Evolutionary conservation across 2,329 filamentous ascomycete genomes (phyloP).

Genomic region (Alternaria solani): DNA sequence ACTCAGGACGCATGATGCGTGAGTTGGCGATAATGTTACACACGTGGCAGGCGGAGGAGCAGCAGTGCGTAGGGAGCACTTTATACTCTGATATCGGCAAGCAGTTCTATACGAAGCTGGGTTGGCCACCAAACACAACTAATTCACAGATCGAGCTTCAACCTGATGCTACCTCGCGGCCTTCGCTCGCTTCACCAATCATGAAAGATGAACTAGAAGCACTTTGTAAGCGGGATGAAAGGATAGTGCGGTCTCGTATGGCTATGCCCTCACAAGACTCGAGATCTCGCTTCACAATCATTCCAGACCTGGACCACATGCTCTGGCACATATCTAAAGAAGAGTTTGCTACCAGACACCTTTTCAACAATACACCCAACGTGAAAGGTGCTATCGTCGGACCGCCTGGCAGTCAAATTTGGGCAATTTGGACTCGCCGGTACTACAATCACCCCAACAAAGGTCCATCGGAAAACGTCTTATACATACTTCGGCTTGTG

Average conservation of each 20-base stretch:
- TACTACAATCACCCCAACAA: slow-evolving; percentile 46
- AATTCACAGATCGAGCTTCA: slow-evolving; percentile 70
- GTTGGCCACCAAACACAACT: slow-evolving; percentile 76
- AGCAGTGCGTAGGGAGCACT: slow-evolving; percentile 68
- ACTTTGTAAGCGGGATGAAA: slow-evolving; percentile 61
- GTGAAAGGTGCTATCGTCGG: slow-evolving; percentile 73
- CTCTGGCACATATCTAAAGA: slow-evolving; percentile 80
- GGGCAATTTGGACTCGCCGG: slow-evolving; percentile 72
- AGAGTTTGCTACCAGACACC: slow-evolving; percentile 71
- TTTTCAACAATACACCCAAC: slow-evolving; percentile 61
- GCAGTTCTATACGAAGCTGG: slow-evolving; percentile 75
- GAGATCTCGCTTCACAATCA: slow-evolving; percentile 66
- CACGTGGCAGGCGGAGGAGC: slow-evolving; percentile 55
- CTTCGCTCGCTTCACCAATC: not conserved
- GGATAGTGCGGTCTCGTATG: slow-evolving; percentile 63
- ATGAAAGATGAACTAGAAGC: not conserved
- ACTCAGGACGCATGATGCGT: slow-evolving; percentile 77
- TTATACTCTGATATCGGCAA: slow-evolving; percentile 87
- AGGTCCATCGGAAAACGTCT: slow-evolving; percentile 62
- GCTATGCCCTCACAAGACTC: slow-evolving; percentile 41
- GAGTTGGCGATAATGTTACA: slow-evolving; percentile 65
- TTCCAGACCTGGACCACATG: slow-evolving; percentile 71
- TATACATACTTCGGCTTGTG: slow-evolving; percentile 72
- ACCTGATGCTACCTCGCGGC: slow-evolving; percentile 19
- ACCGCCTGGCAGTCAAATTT: slow-evolving; percentile 61